Percentiles rank a stretch among this genome's conserved stretches.
These are phyloP conservation scores for Amoeboaphelidium occidentale DNA, from an alignment of 371 early-diverging fungal genomes.

Conservation along the genomic window DNA sequence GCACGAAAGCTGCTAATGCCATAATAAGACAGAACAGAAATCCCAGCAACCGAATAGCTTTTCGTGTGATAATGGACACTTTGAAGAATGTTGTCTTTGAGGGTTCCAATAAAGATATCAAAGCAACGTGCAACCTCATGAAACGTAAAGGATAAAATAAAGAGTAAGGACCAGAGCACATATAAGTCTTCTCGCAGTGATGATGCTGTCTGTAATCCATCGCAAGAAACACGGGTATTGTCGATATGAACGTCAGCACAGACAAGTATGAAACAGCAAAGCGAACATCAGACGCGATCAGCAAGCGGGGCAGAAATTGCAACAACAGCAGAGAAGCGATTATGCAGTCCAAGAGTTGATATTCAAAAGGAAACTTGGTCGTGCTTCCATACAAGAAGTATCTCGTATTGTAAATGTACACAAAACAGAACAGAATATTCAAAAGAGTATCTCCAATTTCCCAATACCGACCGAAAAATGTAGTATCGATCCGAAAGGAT, in stretches of 20 bases:
- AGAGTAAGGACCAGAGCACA: constrained; percentile 22
- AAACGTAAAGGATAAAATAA: constrained; percentile 37
- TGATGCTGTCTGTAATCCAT: constrained; percentile 1
- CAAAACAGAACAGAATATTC: constrained; percentile 15
- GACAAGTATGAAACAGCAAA: constrained; percentile 15
- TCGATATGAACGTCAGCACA: constrained; percentile 20
- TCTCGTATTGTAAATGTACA: constrained; percentile 18
- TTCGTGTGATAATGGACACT: constrained; percentile 23
- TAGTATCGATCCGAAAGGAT: constrained; percentile 18
- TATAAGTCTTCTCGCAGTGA: constrained; percentile 13
- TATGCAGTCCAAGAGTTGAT: constrained; percentile 12
- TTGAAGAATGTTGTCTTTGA: constrained; percentile 22
- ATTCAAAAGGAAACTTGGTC: not conserved
- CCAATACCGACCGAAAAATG: constrained; percentile 26
- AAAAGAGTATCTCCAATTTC: constrained; percentile 27
- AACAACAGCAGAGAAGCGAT: constrained; percentile 16
- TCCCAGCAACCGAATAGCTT: constrained; percentile 16
- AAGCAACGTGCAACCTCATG: constrained; percentile 26
- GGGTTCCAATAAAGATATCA: constrained; percentile 18
- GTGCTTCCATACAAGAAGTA: not conserved
- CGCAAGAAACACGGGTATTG: constrained; percentile 21
- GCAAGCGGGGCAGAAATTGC: constrained; percentile 21
- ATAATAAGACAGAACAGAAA: constrained; percentile 22
- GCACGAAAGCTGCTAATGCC: constrained; percentile 32
- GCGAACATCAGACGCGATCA: constrained; percentile 18